Percentiles rank a stretch among this genome's conserved stretches.
phyloP scores from a whole-genome alignment of 2,329 filamentous ascomycete genomes.

The Pseudonectria buxi region DNA sequence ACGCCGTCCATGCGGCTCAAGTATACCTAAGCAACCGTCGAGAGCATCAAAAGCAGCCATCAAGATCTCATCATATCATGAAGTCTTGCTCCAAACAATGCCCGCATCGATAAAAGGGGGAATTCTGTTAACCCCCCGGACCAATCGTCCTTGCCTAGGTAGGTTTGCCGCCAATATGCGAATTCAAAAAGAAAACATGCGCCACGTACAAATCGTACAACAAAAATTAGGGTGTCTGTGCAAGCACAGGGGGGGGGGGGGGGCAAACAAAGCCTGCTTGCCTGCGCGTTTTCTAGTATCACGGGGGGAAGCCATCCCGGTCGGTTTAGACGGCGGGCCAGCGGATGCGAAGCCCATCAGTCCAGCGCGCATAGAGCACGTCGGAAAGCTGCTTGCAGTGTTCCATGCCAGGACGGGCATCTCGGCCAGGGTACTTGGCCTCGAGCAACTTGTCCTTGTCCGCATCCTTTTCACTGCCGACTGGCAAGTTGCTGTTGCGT shows the following conservation, averaged over 20 bases:
- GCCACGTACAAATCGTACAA: slow-evolving; percentile 12
- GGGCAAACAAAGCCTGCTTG: not conserved
- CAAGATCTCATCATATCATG: slow-evolving; percentile 17
- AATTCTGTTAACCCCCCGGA: slow-evolving; percentile 3
- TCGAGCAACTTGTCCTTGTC: slow-evolving; percentile 44
- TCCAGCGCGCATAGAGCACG: slow-evolving; percentile 86
- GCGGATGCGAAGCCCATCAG: slow-evolving; percentile 68
- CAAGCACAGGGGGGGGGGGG: too few species aligned
- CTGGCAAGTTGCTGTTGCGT: slow-evolving; percentile 45
- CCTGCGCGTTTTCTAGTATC: not conserved
- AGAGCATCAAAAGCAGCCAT: slow-evolving; percentile 5
- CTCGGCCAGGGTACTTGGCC: slow-evolving; percentile 48
- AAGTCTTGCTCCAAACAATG: slow-evolving; percentile 3
- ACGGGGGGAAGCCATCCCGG: not conserved
- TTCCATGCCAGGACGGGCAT: slow-evolving; percentile 69
- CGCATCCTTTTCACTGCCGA: slow-evolving; percentile 37
- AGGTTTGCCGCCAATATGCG: not conserved
- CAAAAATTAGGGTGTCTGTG: not conserved
- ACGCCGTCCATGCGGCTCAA: slow-evolving; percentile 9
- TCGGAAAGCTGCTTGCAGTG: slow-evolving; percentile 85
- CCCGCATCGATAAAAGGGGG: not conserved
- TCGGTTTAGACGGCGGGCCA: slow-evolving; percentile 46
- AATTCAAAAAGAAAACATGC: not conserved
- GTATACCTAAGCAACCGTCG: slow-evolving; percentile 8
- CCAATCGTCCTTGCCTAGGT: not conserved